Evolutionary conservation across 2,329 filamentous ascomycete genomes (phyloP).

Genomic region (Sordariomycetes sp.): DNA sequence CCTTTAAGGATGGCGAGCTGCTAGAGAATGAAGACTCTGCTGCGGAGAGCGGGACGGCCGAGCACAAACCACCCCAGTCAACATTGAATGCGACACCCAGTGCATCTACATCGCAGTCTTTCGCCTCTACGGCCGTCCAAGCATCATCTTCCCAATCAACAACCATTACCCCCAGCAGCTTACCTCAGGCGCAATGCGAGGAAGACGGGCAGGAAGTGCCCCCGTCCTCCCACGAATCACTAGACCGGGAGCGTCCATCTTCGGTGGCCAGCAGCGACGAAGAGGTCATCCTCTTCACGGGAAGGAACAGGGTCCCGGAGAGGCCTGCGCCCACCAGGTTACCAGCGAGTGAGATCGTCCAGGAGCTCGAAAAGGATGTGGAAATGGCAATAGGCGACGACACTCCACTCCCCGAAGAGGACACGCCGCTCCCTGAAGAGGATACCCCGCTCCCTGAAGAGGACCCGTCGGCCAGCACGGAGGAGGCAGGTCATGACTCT

Average conservation of each 20-base stretch:
- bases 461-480: not conserved
- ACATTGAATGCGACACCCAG: not conserved
- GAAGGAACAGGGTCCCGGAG: slow-evolving; percentile 26
- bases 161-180: not conserved
- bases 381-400: not conserved
- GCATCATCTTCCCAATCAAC: not conserved
- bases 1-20: slow-evolving; percentile 25
- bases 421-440: too few species aligned
- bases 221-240: not conserved
- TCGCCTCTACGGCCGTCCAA: not conserved
- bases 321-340: slow-evolving; percentile 5
- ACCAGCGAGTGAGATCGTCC: not conserved
- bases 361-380: not conserved
- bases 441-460: not conserved
- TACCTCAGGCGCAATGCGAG: not conserved
- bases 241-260: not conserved
- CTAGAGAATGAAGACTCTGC: too few species aligned
- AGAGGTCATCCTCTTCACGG: slow-evolving; percentile 61
- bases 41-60: not conserved
- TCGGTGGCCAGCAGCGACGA: slow-evolving; percentile 18
- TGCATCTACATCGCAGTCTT: not conserved
- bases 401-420: too few species aligned
- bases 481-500: not conserved
- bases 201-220: not conserved
- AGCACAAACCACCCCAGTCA: not conserved